Conservation (phyloP, 306 rosid species). For the Myrica gale region DNA sequence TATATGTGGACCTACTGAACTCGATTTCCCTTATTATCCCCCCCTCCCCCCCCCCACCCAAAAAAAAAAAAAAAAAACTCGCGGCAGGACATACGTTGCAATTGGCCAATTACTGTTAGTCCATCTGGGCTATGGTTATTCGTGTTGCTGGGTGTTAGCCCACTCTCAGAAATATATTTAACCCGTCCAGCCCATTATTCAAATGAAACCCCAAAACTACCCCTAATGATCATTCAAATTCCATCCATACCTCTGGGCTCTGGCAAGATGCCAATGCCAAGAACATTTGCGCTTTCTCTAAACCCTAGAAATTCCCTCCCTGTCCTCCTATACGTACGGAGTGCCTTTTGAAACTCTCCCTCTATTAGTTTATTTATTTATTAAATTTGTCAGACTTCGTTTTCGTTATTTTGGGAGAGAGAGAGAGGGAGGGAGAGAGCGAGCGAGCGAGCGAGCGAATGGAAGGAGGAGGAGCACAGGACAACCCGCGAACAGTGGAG, state of each 20-base stretch:
- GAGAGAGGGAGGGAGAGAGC: too few relatives aligned
- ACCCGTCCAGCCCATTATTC: conserved; percentile 17
- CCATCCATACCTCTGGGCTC: too few relatives aligned
- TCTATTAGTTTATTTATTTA: not conserved
- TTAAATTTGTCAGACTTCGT: conserved; percentile 31
- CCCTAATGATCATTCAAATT: not conserved
- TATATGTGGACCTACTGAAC: too few relatives aligned
- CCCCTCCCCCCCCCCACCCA: too few relatives aligned
- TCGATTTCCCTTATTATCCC: too few relatives aligned
- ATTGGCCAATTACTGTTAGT: too few relatives aligned
- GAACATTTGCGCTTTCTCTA: not conserved
- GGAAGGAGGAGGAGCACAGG: conserved; percentile 57
- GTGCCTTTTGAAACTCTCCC: not conserved
- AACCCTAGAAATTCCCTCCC: not conserved
- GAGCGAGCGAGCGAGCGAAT: not conserved
- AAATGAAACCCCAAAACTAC: not conserved
- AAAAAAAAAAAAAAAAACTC: too few relatives aligned
- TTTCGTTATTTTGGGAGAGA: not conserved
- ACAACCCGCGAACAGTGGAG: conserved; percentile 88
- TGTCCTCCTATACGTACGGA: not conserved
- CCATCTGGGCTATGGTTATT: too few relatives aligned
- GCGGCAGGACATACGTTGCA: too few relatives aligned
- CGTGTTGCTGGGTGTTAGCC: not conserved
- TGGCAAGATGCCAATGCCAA: too few relatives aligned
- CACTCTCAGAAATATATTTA: conserved; percentile 6